phyloP scores from a whole-genome alignment of 2,329 filamentous ascomycete species.

The Eurotiales sp. region DNA sequence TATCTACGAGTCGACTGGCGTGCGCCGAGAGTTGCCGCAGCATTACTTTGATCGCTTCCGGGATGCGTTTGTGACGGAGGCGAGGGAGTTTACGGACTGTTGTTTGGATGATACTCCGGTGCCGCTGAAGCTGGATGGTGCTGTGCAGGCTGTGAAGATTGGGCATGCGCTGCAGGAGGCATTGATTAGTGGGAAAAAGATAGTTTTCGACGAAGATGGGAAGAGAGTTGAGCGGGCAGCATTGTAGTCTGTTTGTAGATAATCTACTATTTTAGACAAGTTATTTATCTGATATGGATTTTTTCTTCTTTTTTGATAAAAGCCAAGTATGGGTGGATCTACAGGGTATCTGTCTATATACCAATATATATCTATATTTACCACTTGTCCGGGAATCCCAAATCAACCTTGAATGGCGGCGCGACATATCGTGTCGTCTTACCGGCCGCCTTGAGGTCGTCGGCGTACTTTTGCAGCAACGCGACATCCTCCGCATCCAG shows the following conservation, averaged over 20 bases:
- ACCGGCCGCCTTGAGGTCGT: slow-evolving; percentile 30
- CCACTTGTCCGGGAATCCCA: slow-evolving; percentile 67
- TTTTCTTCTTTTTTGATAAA: too few species aligned
- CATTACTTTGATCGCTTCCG: slow-evolving; percentile 63
- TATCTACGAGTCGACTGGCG: slow-evolving; percentile 50
- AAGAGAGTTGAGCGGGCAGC: slow-evolving; percentile 41
- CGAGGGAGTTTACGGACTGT: slow-evolving; percentile 59
- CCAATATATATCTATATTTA: not conserved
- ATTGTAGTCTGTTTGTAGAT: slow-evolving; percentile 30
- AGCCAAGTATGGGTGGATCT: not conserved
- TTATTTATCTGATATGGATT: too few species aligned
- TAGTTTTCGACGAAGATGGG: slow-evolving; percentile 57
- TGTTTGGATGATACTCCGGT: slow-evolving; percentile 55
- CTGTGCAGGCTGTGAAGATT: slow-evolving; percentile 51
- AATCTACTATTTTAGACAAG: too few species aligned
- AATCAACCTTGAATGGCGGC: slow-evolving; percentile 64
- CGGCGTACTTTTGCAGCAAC: slow-evolving; percentile 34
- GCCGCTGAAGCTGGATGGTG: slow-evolving; percentile 56
- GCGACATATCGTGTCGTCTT: slow-evolving; percentile 55
- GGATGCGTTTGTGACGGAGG: slow-evolving; percentile 61
- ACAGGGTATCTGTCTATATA: not conserved
- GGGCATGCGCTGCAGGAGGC: slow-evolving; percentile 52
- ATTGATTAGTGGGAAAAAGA: slow-evolving; percentile 53
- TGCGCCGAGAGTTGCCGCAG: slow-evolving; percentile 56
- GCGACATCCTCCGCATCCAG: slow-evolving; percentile 37